These are phyloP conservation scores for Miscanthus lutarioriparius DNA, from an alignment of 176 grass and related monocot genomes.

Conservation along the genomic window DNA sequence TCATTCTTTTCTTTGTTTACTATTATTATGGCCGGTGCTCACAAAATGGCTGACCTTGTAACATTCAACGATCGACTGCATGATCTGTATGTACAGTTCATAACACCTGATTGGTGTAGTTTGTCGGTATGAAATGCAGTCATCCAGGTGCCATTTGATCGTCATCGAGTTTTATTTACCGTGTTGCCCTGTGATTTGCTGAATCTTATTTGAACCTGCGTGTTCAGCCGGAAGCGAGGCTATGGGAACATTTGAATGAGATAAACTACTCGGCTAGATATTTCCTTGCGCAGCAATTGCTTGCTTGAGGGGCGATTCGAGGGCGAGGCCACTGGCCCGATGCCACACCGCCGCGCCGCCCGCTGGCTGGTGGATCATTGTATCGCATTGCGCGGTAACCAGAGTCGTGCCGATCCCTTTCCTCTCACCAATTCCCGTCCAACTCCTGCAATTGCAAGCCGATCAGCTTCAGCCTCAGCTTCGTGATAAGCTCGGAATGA, in stretches of 20 bases:
- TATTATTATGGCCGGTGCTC: not conserved
- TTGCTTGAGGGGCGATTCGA: no score
- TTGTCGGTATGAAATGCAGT: slow-evolving; percentile 3
- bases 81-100: slow-evolving; percentile 19
- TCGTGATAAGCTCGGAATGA: no score
- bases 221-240: not conserved
- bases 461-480: no score
- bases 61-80: not conserved
- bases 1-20: not conserved
- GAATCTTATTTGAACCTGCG: not conserved
- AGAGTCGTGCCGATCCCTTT: no score
- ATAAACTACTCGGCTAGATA: no score
- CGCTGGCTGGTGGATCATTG: no score
- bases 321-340: no score
- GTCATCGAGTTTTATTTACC: not conserved
- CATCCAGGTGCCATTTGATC: not conserved
- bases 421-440: no score
- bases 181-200: not conserved
- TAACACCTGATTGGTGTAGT: not conserved
- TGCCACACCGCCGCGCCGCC: no score
- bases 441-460: no score
- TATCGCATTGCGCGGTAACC: no score
- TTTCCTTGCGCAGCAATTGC: no score
- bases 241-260: not conserved
- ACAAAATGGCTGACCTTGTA: slow-evolving; percentile 16